A percentile compares a stretch with the other conserved stretches of the same genome.
Conservation (phyloP, 2,329 filamentous ascomycete genomes). For the Fusarium camptoceras region DNA sequence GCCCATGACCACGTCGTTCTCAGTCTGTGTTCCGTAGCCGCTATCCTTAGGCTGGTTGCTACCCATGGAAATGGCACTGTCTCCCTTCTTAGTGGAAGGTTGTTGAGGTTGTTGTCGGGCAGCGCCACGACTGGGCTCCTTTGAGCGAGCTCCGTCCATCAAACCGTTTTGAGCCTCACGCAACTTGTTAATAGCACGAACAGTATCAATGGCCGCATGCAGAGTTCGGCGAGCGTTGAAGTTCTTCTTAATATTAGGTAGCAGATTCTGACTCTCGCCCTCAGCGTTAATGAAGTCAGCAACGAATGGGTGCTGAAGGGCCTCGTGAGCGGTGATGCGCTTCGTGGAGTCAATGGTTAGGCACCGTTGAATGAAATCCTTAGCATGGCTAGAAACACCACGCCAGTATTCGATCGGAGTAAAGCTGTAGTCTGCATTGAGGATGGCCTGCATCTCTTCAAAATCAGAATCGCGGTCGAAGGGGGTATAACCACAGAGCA, state of each 20-base stretch:
- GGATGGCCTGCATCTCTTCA: conserved; percentile 99
- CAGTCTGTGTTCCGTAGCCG: conserved; percentile 60
- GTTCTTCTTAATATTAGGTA: conserved; percentile 79
- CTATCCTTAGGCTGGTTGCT: conserved; percentile 57
- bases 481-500: conserved; percentile 96
- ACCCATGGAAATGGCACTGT: conserved; percentile 58
- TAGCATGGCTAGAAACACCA: conserved; percentile 84
- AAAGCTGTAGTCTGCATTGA: conserved; percentile 96
- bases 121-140: conserved; percentile 59
- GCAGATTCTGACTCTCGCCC: conserved; percentile 68
- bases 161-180: conserved; percentile 70
- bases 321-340: conserved; percentile 91
- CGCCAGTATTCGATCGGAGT: conserved; percentile 97
- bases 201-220: conserved; percentile 77
- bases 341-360: conserved; percentile 88
- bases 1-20: conserved; percentile 59
- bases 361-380: conserved; percentile 92
- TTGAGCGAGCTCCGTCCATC: conserved; percentile 70
- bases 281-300: conserved; percentile 62
- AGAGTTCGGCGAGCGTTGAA: conserved; percentile 77
- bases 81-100: conserved; percentile 53
- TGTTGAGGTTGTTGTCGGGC: conserved; percentile 27
- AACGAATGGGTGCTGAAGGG: conserved; percentile 74
- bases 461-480: conserved; percentile 98
- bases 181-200: conserved; percentile 77